These are phyloP conservation scores for Magnaporthales sp. DNA, from an alignment of 2,329 filamentous ascomycete genomes.

Conservation along the genomic window DNA sequence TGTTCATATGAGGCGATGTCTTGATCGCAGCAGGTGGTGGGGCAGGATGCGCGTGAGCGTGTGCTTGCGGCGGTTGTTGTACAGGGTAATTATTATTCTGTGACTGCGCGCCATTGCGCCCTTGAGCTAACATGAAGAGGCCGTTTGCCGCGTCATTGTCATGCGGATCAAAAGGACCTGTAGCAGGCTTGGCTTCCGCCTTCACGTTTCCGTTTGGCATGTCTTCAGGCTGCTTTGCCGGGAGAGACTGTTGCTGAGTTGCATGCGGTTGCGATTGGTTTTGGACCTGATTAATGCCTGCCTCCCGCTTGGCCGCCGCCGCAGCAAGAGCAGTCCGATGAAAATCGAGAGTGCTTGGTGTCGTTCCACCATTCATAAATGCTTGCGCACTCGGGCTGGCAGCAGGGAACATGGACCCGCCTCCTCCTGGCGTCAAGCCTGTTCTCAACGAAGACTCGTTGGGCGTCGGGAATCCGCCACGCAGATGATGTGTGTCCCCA, in stretches of 20 bases:
- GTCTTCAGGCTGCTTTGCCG: conserved; percentile 46
- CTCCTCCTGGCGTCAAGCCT: conserved; percentile 86
- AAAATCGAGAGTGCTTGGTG: conserved; percentile 86
- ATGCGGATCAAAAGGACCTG: conserved; percentile 73
- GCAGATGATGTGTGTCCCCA: conserved; percentile 65
- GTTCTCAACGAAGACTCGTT: conserved; percentile 93
- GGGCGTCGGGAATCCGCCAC: conserved; percentile 82
- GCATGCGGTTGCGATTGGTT: conserved; percentile 25
- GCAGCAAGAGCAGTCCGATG: conserved; percentile 85
- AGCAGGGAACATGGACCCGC: conserved; percentile 94
- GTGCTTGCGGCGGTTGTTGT: conserved; percentile 27
- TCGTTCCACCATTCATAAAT: conserved; percentile 71
- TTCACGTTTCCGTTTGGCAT: conserved; percentile 34
- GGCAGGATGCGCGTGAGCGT: conserved; percentile 40
- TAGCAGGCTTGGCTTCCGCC: conserved; percentile 38
- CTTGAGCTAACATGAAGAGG: conserved; percentile 79
- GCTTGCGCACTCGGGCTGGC: conserved; percentile 82
- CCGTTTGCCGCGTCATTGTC: conserved; percentile 95
- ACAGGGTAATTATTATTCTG: conserved; percentile 40
- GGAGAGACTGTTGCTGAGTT: conserved; percentile 19
- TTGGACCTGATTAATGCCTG: conserved; percentile 33
- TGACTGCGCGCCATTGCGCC: conserved; percentile 46
- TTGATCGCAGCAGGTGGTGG: conserved; percentile 24
- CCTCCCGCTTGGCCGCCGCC: conserved; percentile 55
- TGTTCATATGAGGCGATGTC: conserved; percentile 38